phyloP scores from a whole-genome alignment of 257 asterid species.

The Solanum chmielewskii region DNA sequence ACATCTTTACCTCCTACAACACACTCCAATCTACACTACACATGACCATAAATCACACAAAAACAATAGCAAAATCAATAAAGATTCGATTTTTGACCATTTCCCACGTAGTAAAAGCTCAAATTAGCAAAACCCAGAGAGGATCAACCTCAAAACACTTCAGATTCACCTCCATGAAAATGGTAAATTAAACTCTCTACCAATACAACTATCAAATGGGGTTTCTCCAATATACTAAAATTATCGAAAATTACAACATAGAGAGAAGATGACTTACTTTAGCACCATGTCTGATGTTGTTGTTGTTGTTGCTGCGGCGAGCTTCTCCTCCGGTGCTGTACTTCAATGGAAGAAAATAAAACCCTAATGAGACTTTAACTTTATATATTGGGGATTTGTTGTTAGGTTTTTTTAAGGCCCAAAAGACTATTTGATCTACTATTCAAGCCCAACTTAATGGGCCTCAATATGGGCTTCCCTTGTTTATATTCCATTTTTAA shows the following conservation, averaged over 20 bases:
- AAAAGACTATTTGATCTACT: background rate
- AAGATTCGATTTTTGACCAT: background rate
- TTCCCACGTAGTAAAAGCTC: background rate
- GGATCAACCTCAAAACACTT: background rate
- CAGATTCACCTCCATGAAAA: background rate
- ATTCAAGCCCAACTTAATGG: background rate
- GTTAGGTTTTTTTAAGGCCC: background rate
- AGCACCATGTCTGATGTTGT: constrained; percentile 22
- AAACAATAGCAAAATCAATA: background rate
- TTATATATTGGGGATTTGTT: background rate
- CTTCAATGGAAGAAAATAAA: background rate
- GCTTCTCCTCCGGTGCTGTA: background rate
- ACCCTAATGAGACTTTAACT: background rate
- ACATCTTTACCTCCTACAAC: background rate
- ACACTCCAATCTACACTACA: background rate
- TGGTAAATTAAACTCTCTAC: background rate
- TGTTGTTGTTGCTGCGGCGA: background rate
- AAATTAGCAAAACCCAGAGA: background rate
- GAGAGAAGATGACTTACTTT: constrained; percentile 4
- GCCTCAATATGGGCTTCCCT: background rate
- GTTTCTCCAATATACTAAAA: background rate
- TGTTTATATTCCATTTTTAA: background rate
- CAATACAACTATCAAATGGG: background rate
- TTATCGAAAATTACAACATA: background rate
- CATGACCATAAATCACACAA: background rate